Base-by-base conservation (phyloP, 75 land plant genomes). In the Ceratopteris richardii region DNA sequence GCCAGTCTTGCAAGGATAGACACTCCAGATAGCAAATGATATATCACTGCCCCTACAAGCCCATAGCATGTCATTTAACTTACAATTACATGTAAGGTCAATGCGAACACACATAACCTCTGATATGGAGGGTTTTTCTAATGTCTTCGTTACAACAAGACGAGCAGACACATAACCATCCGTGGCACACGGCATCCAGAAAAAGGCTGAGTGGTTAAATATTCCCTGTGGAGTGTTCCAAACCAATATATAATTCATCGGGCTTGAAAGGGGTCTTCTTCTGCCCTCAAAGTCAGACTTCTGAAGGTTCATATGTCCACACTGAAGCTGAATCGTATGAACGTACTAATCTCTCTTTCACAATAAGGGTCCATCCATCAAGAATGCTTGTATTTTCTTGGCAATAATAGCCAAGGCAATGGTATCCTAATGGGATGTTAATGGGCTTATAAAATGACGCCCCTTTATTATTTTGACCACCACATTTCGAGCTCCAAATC, bases 121-220 rank as follows among this genome's bases (percentile, higher is more conserved):
- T 1, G 73, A 80, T 0, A 67, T 27, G 0, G 77, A 42, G 1
- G 96, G 96, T 66, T 84, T 84, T 21, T 55, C 64, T 5, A 72
- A 66, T 0, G 81, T 36, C 18, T 51, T 52, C 0, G 92, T 88
- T 44, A 81, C 75, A 0, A 81, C 40, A 52, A 90, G n/a, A n/a
- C n/a, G n/a, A n/a, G n/a, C n/a, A n/a, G n/a, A n/a, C n/a, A n/a
- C n/a, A n/a, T n/a, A n/a, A 0, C 96, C 96, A 13, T 78, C 70
- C 0, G 88, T 80, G 7, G 96, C 70, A 11, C 56, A 22, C 3
- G 96, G 96, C 6, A 74, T 50, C 96, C 96, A 90, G 42, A 90
- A 56, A 36, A 74, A 84, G 25, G 61, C 85, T 31, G 36, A 16
- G 20, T 83, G 73, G 43, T 69, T 71, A 62, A 73, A 74, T 31